phyloP scores from a whole-genome alignment of 306 rosid genomes.

The Echinosophora koreensis region DNA sequence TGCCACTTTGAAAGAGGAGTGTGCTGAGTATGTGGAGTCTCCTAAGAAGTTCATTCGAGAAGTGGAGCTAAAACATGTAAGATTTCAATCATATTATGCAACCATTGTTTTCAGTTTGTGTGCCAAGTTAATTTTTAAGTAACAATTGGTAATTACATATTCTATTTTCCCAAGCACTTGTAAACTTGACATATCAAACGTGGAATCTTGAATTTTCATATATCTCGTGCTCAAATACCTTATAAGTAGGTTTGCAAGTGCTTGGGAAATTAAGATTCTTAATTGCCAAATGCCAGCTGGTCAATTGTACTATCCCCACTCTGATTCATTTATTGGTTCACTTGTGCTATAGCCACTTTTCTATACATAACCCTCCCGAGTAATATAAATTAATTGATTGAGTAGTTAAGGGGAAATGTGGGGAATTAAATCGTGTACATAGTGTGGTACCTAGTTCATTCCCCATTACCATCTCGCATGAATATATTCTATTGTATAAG shows the following conservation, averaged over 20 bases:
- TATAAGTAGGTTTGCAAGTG: not conserved
- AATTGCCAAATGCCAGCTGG: too few species aligned
- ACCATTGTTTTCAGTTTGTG: not conserved
- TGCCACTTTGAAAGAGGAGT: constrained; percentile 63
- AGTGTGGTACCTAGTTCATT: not conserved
- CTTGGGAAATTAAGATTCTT: not conserved
- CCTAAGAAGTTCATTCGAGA: constrained; percentile 58
- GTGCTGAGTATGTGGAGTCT: constrained; percentile 53
- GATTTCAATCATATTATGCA: constrained; percentile 18
- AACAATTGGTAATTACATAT: not conserved
- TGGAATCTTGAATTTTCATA: not conserved
- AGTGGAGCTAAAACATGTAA: constrained; percentile 49
- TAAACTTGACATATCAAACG: not conserved
- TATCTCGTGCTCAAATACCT: not conserved
- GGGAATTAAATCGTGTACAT: not conserved
- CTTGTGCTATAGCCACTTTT: not conserved
- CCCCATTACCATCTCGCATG: not conserved
- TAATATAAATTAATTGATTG: not conserved
- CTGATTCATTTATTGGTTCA: not conserved
- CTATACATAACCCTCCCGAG: not conserved
- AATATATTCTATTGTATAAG: not conserved
- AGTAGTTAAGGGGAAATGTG: not conserved
- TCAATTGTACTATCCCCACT: too few species aligned
- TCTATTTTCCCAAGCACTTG: not conserved
- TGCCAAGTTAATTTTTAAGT: not conserved